phyloP scores from a whole-genome alignment of 805 yeast species.

The Metschnikowia proteae region DNA sequence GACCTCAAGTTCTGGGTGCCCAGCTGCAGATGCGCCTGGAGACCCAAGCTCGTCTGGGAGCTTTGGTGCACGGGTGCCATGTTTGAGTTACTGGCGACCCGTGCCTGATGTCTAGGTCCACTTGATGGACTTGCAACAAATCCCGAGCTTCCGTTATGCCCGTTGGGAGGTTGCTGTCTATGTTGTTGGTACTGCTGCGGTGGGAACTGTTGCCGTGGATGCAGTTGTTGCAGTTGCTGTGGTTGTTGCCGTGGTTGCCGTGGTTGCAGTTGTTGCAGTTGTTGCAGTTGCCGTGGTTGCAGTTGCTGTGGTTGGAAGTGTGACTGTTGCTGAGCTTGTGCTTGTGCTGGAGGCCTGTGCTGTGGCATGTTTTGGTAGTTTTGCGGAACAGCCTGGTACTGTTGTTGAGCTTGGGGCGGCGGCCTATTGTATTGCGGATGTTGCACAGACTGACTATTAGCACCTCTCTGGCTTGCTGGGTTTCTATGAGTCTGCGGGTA shows the following conservation, averaged over 20 bases:
- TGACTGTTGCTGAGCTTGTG: neutral
- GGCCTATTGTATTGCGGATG: neutral
- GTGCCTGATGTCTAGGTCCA: slow-evolving; percentile 4
- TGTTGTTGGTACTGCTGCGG: slow-evolving; percentile 11
- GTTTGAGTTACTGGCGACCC: slow-evolving; percentile 8
- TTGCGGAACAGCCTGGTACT: neutral
- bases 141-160: neutral
- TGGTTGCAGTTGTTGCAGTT: neutral
- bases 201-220: neutral
- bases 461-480: neutral
- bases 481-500: neutral
- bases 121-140: neutral
- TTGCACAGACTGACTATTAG: neutral
- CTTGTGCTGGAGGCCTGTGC: slow-evolving; percentile 1
- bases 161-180: neutral
- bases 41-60: slow-evolving; percentile 5
- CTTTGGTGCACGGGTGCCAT: slow-evolving; percentile 11
- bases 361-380: neutral
- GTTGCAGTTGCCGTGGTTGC: slow-evolving; percentile 4
- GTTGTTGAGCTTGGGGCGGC: slow-evolving; percentile 1
- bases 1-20: slow-evolving; percentile 1
- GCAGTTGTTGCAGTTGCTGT: slow-evolving; percentile 8
- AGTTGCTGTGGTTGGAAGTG: neutral
- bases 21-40: slow-evolving; percentile 6
- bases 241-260: neutral